Evolutionary conservation across 345 rosid genomes (phyloP), one percentile per base, ranked within the genome.

Genomic region (Euphorbia peplus): DNA sequence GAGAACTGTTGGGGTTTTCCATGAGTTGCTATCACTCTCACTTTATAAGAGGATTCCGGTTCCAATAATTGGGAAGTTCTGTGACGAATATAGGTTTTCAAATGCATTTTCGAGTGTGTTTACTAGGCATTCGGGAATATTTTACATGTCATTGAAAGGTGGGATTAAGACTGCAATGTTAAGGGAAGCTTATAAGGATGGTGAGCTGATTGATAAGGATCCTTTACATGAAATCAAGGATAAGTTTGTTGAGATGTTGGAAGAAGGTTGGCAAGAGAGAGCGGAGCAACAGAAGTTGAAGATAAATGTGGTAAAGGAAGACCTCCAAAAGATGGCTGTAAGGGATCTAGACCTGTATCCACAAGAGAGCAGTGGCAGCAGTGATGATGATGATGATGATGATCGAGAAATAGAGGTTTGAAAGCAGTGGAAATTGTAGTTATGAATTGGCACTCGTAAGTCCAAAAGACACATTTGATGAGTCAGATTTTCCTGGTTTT

Each of bases 101-200:
- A 95, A 90, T 76, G 88, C 84, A 0, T 91, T 95, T 75, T 83
- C 96, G 0, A 85, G 71, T 56, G 87, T 73, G 15, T 95, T 95
- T 71, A 95, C 97, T 0, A 81, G 99, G 60, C 99, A 95, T 80
- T 87, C 99, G 0, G 96, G 96, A 66, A 82, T 91, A 21, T 95
- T 95, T 81, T 95, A 91, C 71, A 50, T 95, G 85, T 95, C 98
- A 0, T 8, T 90, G 39, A 95, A 95, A 78, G 98, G 96, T 22
- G 93, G 88, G 64, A 88, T 88, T 64, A 80, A 90, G 81, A 95
- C 95, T 39, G 97, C 93, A 0, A 76, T 91, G 35, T 63, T 95
- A 64, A 84, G 99, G 69, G 90, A 95, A 63, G 96, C 95, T 8
- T 91, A 90, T 52, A 73, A 82, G 81, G 84, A 76, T 12, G 59